These are phyloP conservation scores for Pleurotus pulmonarius DNA, from an alignment of 768 basidiomycete genomes.

Conservation along the genomic window DNA sequence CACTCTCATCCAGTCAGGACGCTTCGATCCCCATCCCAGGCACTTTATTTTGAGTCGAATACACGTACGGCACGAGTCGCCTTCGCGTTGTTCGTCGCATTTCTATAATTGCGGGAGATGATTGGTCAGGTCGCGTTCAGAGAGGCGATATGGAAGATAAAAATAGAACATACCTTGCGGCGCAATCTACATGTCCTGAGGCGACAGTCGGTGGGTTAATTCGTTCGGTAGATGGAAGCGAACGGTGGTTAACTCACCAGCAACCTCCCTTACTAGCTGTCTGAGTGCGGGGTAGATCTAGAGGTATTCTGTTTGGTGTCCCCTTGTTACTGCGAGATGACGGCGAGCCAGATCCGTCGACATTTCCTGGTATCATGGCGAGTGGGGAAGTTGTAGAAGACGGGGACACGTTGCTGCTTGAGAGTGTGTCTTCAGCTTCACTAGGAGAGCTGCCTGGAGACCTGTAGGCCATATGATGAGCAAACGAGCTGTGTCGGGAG, in stretches of 20 bases:
- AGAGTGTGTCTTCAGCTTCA: slow-evolving; percentile 19
- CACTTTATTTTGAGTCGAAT: slow-evolving; percentile 77
- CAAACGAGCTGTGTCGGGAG: background rate
- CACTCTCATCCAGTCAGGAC: slow-evolving; percentile 90
- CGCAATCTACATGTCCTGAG: slow-evolving; percentile 79
- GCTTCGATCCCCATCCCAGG: slow-evolving; percentile 79
- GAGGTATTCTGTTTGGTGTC: slow-evolving; percentile 44
- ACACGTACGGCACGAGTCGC: slow-evolving; percentile 79
- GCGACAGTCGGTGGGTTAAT: slow-evolving; percentile 6
- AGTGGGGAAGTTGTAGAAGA: slow-evolving; percentile 37
- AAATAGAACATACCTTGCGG: slow-evolving; percentile 56
- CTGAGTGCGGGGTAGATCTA: slow-evolving; percentile 48
- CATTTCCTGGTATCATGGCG: slow-evolving; percentile 25
- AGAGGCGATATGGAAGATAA: background rate
- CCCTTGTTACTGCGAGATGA: slow-evolving; percentile 28
- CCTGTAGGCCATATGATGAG: slow-evolving; percentile 44
- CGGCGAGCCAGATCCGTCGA: slow-evolving; percentile 21
- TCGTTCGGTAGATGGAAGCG: slow-evolving; percentile 11
- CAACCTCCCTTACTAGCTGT: slow-evolving; percentile 72
- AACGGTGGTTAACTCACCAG: slow-evolving; percentile 49
- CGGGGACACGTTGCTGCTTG: background rate
- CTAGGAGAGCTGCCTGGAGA: slow-evolving; percentile 39
- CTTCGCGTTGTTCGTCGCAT: slow-evolving; percentile 84
- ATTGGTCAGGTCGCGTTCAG: background rate
- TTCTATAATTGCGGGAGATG: slow-evolving; percentile 42